Base-by-base conservation (phyloP, 176 grass and related monocot genomes). In the Saccharum officinarum region DNA sequence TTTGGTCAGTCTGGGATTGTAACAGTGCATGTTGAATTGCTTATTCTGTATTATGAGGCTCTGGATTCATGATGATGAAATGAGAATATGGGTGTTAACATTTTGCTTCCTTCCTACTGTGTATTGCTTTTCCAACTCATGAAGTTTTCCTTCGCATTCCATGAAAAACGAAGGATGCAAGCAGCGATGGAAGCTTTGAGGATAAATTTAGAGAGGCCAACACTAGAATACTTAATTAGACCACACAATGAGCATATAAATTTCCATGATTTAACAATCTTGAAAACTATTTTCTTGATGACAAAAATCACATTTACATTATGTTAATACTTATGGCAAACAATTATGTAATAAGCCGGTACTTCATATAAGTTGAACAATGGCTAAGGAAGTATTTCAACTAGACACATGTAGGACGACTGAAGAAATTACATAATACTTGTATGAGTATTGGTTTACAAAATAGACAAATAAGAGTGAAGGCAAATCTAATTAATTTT, bases 1-100 rank as follows among this genome's bases (percentile, higher is more conserved):
- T 79, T 65, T 90, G 38, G 39, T 83, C 68, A 69, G 67, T 71
- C n/a, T 84, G 46, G 59, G 72, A 87, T 75, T 87, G 69, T 83
- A 75, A 79, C 39, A 90, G 36, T 47, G 22, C 39, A 39, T 62
- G 60, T 84, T 71, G 36, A 77, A 75, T 64, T 76, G 62, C 22
- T 40, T 85, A 40, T 59, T 78, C 9, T 70, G 46, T 71, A 33
- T 26, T 74, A 70, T 44, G 83, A 85, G 72, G 34, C 34, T 59
- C 33, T 28, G 42, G 42, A 39, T 73, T 49, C 71, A 49, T 83
- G 72, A 76, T 11, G 20, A 64, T 64, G 37, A 25, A 68, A 69
- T 67, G 63, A 47, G 78, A 10, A 25, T 46, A 79, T n/a, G 31
- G 78, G 62, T 67, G 61, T 61, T 25, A 61, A 61, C 57, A 61